These are phyloP conservation scores for Capillidium rhysosporum DNA, from an alignment of 371 early-diverging fungal species.

Conservation along the genomic window DNA sequence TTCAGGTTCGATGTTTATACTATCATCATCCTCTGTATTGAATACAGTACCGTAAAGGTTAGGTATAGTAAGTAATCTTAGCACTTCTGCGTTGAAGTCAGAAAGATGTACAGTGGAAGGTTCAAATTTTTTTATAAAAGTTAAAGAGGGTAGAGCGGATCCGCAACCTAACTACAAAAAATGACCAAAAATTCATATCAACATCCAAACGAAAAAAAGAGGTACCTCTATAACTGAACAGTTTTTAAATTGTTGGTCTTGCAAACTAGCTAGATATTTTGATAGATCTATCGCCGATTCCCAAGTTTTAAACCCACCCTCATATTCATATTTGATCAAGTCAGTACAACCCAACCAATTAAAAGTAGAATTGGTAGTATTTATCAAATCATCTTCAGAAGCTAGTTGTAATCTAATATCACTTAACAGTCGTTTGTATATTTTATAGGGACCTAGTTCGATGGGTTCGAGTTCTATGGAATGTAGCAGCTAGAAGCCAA, in stretches of 20 bases:
- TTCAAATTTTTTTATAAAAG: slow-evolving; percentile 27
- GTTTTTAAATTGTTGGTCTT: slow-evolving; percentile 18
- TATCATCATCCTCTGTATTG: slow-evolving; percentile 15
- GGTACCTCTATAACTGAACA: slow-evolving; percentile 43
- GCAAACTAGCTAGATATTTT: slow-evolving; percentile 27
- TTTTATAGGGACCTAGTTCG: too few relatives aligned
- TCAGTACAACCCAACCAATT: not conserved
- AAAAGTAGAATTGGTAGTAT: too few relatives aligned
- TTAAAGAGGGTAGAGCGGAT: slow-evolving; percentile 66
- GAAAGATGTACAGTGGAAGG: slow-evolving; percentile 56
- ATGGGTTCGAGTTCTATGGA: not conserved
- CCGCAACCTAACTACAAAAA: slow-evolving; percentile 71
- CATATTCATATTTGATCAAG: not conserved
- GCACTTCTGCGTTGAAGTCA: slow-evolving; percentile 80
- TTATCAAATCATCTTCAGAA: slow-evolving; percentile 31
- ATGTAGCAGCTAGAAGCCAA: not conserved
- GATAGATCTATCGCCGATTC: slow-evolving; percentile 79
- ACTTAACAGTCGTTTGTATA: slow-evolving; percentile 46
- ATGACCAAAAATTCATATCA: not conserved
- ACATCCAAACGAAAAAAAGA: not conserved
- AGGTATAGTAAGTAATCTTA: slow-evolving; percentile 71
- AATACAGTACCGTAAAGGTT: slow-evolving; percentile 66
- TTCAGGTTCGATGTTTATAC: slow-evolving; percentile 12
- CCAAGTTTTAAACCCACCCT: slow-evolving; percentile 86
- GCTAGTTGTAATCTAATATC: slow-evolving; percentile 71